Evolutionary conservation across 352 stramenopile genomes (phyloP).

Genomic region (Pythium periplocum): DNA sequence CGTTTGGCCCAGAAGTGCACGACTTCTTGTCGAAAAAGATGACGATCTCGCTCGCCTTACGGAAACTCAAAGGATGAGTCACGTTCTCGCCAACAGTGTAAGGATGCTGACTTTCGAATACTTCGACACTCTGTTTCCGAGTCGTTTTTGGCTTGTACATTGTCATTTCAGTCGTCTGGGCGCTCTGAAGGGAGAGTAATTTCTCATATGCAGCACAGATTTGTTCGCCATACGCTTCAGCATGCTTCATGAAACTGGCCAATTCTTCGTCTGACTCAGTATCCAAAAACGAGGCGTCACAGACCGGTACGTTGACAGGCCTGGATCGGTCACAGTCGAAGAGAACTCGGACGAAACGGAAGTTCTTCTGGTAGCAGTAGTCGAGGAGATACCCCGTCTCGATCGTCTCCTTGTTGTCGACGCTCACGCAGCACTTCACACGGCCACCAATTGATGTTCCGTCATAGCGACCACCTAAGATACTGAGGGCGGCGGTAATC

Average conservation of each 20-base stretch:
- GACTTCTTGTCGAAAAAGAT: constrained; percentile 81
- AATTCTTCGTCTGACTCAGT: constrained; percentile 41
- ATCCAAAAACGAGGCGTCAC: constrained; percentile 37
- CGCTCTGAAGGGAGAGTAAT: constrained; percentile 20
- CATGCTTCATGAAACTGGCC: constrained; percentile 27
- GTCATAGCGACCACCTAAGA: constrained; percentile 54
- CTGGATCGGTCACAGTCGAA: constrained; percentile 58
- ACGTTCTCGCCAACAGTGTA: constrained; percentile 57
- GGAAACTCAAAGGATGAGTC: constrained; percentile 62
- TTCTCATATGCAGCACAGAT: constrained; percentile 18
- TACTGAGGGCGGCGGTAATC: constrained; percentile 31
- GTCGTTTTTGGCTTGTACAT: constrained; percentile 41
- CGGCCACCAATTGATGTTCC: constrained; percentile 44
- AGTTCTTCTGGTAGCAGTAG: constrained; percentile 32
- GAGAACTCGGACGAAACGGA: constrained; percentile 44
- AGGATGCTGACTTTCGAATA: constrained; percentile 74
- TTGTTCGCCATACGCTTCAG: constrained; percentile 1
- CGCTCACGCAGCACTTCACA: constrained; percentile 68
- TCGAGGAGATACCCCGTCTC: constrained; percentile 65
- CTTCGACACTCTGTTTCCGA: constrained; percentile 66
- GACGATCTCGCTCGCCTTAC: constrained; percentile 56
- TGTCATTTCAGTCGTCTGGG: not conserved
- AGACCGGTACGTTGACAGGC: constrained; percentile 50
- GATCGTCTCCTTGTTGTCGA: constrained; percentile 68
- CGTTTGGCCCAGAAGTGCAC: constrained; percentile 56